phyloP scores from a whole-genome alignment of 768 basidiomycete genomes.

The Daedaleopsis sinensis region DNA sequence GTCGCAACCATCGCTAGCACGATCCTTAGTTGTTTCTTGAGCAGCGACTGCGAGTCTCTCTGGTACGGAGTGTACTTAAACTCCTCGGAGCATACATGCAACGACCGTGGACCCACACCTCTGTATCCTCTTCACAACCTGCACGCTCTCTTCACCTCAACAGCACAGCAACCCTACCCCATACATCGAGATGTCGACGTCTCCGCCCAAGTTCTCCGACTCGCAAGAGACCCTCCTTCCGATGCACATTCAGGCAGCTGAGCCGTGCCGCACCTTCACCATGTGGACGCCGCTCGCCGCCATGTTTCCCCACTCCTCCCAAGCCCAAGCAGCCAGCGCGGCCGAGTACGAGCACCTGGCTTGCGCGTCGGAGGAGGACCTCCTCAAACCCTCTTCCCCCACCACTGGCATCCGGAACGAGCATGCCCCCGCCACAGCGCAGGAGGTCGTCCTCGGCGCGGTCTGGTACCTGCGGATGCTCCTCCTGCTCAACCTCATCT shows the following conservation, averaged over 20 bases:
- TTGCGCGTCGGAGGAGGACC: neutral
- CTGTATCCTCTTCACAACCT: neutral
- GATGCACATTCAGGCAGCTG: neutral
- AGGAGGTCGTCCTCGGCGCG: neutral
- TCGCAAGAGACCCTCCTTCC: neutral
- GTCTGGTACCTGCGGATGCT: slow-evolving; percentile 6
- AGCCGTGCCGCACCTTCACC: neutral
- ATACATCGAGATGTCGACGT: neutral
- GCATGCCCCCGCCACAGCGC: neutral
- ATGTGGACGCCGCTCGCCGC: neutral
- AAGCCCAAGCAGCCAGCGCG: neutral
- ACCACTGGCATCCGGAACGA: neutral
- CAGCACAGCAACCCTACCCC: too few relatives aligned
- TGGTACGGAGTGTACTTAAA: neutral
- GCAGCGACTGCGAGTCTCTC: neutral
- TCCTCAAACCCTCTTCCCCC: neutral
- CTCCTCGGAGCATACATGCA: neutral
- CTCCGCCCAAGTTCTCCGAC: neutral
- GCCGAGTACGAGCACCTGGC: neutral
- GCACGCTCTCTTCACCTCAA: neutral
- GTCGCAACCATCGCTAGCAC: neutral
- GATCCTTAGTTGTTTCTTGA: neutral
- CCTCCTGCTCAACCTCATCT: neutral
- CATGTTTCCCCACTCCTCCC: too few relatives aligned
- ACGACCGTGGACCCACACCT: neutral